Base-by-base conservation (phyloP, 768 basidiomycete species). In the Stropharia rugosoannulata region DNA sequence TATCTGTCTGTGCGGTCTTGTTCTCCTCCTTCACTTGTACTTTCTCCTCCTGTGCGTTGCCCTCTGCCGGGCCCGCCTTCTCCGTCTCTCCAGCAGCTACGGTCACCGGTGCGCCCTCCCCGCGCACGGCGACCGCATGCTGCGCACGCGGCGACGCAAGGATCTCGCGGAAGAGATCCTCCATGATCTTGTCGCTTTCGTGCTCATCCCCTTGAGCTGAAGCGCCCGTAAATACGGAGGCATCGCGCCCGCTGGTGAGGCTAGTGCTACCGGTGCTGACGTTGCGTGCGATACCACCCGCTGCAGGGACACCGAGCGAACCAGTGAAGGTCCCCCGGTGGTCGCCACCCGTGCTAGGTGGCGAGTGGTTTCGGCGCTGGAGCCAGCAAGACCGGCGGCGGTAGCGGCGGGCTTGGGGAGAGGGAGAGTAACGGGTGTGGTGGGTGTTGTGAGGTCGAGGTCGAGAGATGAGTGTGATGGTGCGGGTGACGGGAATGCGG, bases 291-390 rank as follows among this genome's bases (percentile, higher is more conserved):
- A 77, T 74, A 75, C 86, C 89, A 90, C 91, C 92, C 91, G 92
- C 92, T 94, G 92, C 92, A 86, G 89, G 92, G 92, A 79, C 86
- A 84, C 79, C 79, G 80, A 74, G 65, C 80, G 61, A 58, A 55
- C 64, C 59, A 61, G 67, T 70, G 73, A 73, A 75, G 73, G 73
- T 69, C 75, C 80, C 70, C 75, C 80, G 78, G 80, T 81, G 84
- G 81, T 86, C 92, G 83, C 92, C 92, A 94, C 88, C 92, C 92
- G 92, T 94, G 92, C 92, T 88, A 89, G 87, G 87, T 94, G 92
- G 92, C 92, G 85, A 94, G 92, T 89, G 86, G 89, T 73, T 69
- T 86, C 79, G 69, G 70, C 58, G 73, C 70, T 64, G 47, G 64
- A 54, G 60, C 41, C 49, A 64, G 59, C 54, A 59, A 61, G 68